Evolutionary conservation across 1,284 basidiomycete species (phyloP), one percentile per base, ranked within the genome.

Genomic region (Melampsora larici-populina): DNA sequence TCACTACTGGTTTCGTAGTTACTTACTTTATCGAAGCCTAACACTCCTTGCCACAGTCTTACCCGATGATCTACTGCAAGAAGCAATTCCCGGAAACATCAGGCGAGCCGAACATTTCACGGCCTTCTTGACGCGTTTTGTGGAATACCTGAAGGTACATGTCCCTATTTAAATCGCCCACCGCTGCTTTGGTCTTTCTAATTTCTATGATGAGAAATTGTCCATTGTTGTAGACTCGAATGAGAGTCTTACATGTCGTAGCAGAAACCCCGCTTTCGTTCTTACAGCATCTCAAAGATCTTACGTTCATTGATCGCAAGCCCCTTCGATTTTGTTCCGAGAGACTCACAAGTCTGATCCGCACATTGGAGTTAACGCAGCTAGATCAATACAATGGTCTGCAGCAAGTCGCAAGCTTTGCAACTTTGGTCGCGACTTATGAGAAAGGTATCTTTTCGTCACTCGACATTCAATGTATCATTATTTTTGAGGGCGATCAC

Each of bases 221-320:
- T n/a, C 46, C 48, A 76, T 65, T 68, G 51, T 24, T 69, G 43
- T 79, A 95, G 93, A 99, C 97, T 9, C 89, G 97, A 69, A 99
- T 99, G 96, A 90, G 97, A 66, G 97, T 99, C 17, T 86, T 99
- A 31, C 97, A 99, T 83, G 97, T 99, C 79, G 97, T 99, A 11
- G 97, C 97, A n/a, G 97, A 99, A 84, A 99, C 97, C 4, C 97
- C 97, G 0, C 86, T 93, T n/a, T 98, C 95, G 1, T 99, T 99
- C 85, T 85, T 99, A 60, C 97, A 98, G 82, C 97, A 99, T 85
- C 87, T 99, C 67, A 99, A 97, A 85, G 97, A 99, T 82, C 97
- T 99, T 81, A 99, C 97, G 15, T 99, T 94, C 83, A 99, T 99
- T 81, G 97, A 99, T 84, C 88, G 93, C 79, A 88, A 96, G 80